These are phyloP conservation scores for Rickenella mellea DNA, from an alignment of 768 basidiomycete genomes.

Conservation along the genomic window DNA sequence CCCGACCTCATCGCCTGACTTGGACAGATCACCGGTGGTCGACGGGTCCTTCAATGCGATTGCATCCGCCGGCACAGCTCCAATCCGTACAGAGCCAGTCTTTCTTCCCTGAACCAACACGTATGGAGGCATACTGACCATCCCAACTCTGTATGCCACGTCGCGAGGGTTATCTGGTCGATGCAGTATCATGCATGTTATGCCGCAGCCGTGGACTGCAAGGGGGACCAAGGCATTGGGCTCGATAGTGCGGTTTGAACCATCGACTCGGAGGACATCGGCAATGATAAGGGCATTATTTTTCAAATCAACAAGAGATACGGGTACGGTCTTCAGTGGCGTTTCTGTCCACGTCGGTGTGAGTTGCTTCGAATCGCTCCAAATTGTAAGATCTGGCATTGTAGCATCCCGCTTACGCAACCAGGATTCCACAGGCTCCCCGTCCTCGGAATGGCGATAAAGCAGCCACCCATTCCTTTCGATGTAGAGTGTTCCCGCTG, in stretches of 20 bases:
- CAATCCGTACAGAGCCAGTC: no score
- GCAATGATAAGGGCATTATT: slow-evolving; percentile 4
- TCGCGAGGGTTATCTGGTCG: slow-evolving; percentile 6
- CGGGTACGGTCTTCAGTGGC: neutral
- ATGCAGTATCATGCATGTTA: slow-evolving; percentile 15
- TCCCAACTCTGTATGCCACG: slow-evolving; percentile 10
- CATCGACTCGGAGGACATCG: no score
- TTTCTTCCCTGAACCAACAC: slow-evolving; percentile 11
- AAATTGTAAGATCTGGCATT: slow-evolving; percentile 4
- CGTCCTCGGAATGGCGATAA: slow-evolving; percentile 5
- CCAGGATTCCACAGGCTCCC: neutral
- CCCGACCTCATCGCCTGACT: no score
- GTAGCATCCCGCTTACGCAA: slow-evolving; percentile 8
- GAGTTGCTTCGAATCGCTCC: no score
- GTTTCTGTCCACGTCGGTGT: no score
- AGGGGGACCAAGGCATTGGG: slow-evolving; percentile 8
- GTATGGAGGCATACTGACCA: slow-evolving; percentile 15
- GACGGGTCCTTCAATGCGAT: no score
- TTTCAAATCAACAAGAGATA: slow-evolving; percentile 4
- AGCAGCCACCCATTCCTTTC: slow-evolving; percentile 6
- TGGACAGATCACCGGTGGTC: no score
- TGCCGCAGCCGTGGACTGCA: slow-evolving; percentile 13
- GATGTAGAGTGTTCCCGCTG: slow-evolving; percentile 9
- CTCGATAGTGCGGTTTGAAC: no score
- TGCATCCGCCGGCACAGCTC: no score